Evolutionary conservation across 352 stramenopile genomes (phyloP).

Genomic region (Phytopythium montanum): DNA sequence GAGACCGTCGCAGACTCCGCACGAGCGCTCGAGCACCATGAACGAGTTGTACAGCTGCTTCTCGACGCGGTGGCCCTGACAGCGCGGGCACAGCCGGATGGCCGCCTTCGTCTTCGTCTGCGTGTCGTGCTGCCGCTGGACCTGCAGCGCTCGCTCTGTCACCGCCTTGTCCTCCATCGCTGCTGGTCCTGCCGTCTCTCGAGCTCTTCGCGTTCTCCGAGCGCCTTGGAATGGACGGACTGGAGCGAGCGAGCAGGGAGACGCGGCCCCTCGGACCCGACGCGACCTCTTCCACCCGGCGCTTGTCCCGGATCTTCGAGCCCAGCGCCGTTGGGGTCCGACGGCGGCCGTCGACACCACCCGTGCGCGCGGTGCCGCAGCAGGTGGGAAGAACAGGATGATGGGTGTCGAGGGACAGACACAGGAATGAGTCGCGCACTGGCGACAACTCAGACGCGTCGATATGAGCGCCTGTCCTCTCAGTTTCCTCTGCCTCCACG

Average conservation of each 20-base stretch:
- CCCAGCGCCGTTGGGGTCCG: too few species aligned
- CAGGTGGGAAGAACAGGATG: too few species aligned
- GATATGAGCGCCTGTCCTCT: background rate
- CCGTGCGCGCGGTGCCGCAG: too few species aligned
- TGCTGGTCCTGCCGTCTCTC: background rate
- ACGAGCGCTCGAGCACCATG: slow-evolving; percentile 57
- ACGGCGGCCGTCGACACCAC: too few species aligned
- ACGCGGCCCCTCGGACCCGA: background rate
- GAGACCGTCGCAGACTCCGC: slow-evolving; percentile 48
- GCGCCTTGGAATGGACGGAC: background rate
- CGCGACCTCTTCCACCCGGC: too few species aligned
- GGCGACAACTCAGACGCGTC: background rate
- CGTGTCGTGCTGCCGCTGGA: background rate
- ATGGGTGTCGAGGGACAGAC: background rate
- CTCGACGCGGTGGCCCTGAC: slow-evolving; percentile 54
- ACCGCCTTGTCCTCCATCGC: background rate
- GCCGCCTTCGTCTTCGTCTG: background rate
- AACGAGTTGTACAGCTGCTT: slow-evolving; percentile 45
- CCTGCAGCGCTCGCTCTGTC: background rate
- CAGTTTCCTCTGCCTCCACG: background rate
- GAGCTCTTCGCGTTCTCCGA: too few species aligned
- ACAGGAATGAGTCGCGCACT: background rate
- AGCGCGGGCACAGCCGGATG: slow-evolving; percentile 47
- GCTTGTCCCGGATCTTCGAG: too few species aligned
- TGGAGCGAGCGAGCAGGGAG: too few species aligned